Conservation (phyloP, 176 grass and related monocot genomes). For the Carex pumila region DNA sequence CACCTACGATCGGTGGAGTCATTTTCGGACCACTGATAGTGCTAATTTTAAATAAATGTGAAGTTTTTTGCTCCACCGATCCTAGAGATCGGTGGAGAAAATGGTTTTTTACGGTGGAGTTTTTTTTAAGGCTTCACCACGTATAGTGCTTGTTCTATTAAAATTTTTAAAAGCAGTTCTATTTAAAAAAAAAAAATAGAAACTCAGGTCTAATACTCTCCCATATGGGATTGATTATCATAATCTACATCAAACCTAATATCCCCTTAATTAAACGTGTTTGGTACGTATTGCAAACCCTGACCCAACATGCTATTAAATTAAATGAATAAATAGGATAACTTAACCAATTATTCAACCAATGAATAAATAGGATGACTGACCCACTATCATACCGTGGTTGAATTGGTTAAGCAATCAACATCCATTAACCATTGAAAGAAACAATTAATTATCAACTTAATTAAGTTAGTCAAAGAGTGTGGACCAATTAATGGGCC, state of each 20-base stretch:
- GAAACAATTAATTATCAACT: conserved; percentile 9
- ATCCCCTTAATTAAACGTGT: neutral
- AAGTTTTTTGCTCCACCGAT: no score
- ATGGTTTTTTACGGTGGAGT: no score
- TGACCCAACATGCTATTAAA: neutral
- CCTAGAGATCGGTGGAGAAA: no score
- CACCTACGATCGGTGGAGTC: no score
- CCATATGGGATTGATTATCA: neutral
- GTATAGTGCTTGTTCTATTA: no score
- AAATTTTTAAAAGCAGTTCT: no score
- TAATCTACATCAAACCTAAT: neutral
- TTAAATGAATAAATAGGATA: neutral
- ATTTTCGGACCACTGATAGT: no score
- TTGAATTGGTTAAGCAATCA: conserved; percentile 3
- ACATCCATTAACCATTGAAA: conserved; percentile 19
- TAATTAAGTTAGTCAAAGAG: conserved; percentile 12
- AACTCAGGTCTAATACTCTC: neutral
- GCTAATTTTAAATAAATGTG: no score
- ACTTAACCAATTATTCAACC: conserved; percentile 5
- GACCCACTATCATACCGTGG: neutral
- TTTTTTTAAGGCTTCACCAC: no score
- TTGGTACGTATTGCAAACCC: conserved; percentile 1
- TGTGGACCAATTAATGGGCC: neutral
- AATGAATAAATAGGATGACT: neutral
- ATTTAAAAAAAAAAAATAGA: no score